Evolutionary conservation across 164 flowering plant species (phyloP), one percentile per base, ranked within the genome.

Genomic region (Houttuynia cordata): DNA sequence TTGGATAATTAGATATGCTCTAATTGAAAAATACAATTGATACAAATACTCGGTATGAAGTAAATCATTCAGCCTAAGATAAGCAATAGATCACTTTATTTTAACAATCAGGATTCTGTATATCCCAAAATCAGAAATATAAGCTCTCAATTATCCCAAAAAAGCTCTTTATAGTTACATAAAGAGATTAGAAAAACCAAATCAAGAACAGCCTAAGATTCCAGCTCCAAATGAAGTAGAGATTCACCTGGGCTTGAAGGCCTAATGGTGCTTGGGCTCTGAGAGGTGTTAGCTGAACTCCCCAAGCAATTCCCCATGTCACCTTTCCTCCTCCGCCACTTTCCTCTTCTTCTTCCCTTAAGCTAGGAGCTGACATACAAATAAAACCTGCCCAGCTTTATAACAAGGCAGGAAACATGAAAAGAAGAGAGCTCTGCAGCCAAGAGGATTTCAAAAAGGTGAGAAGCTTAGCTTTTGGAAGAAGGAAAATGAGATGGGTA

Each of bases 221-320:
- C 19, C 13, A 49, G 18, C 57, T 20, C 50, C n/a, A 7, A 24
- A 54, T 19, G 30, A 13, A 54, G 15, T 14, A 24, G 3, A 10
- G 15, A 23, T 17, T 15, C 30, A 65, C 74, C 70, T 60, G 70
- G n/a, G 24, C 55, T 71, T 47, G 71, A 64, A 30, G 51, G 39
- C 30, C 59, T 57, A 10, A 64, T 61, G 10, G 64, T 56, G 42
- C 68, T 50, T 58, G 62, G 61, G 59, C 64, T 68, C 22, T 22
- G 66, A 62, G 57, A 30, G 13, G 61, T 41, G n/a, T 53, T 59
- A 51, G 58, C 75, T 40, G 49, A 63, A 49, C 61, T 55, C 51
- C 69, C 66, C 57, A 59, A 55, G 34, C 72, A 72, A 63, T 65
- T 68, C 45, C 75, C 75, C 71, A 72, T 72, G 17, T 14, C 13